Conservation (phyloP, 2,329 filamentous ascomycete species). For the Hirsutella thompsonii region DNA sequence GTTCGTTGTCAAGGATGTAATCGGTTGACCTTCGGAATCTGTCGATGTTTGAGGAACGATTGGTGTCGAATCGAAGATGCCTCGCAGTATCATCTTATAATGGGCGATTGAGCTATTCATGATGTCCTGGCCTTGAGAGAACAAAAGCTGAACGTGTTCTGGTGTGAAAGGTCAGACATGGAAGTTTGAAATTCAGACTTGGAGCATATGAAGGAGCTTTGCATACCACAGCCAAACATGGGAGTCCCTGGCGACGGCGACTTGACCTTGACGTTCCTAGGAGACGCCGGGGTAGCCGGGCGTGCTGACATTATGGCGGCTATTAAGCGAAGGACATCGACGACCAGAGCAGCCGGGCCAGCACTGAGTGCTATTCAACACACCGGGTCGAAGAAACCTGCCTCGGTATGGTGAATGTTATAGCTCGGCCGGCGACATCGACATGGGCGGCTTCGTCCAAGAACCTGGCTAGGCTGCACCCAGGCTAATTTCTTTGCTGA, state of each 20-base stretch:
- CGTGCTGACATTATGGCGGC: conserved; percentile 27
- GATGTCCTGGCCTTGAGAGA: conserved; percentile 46
- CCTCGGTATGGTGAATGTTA: background rate
- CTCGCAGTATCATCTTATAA: conserved; percentile 59
- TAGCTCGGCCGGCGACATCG: background rate
- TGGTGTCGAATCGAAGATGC: conserved; percentile 55
- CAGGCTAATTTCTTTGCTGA: background rate
- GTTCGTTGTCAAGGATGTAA: conserved; percentile 52
- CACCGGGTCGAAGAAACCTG: background rate
- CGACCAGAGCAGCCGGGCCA: background rate
- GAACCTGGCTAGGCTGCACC: background rate
- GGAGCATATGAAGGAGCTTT: background rate
- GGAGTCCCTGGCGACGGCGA: conserved; percentile 44
- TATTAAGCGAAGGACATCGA: background rate
- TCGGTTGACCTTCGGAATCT: conserved; percentile 37
- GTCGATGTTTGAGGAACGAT: conserved; percentile 55
- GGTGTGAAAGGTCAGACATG: conserved; percentile 8
- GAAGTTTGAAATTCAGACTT: background rate
- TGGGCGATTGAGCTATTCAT: conserved; percentile 57
- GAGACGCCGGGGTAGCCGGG: conserved; percentile 37
- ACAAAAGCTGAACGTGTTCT: conserved; percentile 63
- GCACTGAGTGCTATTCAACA: background rate
- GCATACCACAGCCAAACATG: conserved; percentile 51
- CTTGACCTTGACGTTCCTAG: conserved; percentile 48
- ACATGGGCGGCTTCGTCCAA: background rate